These are phyloP conservation scores for Nephelium lappaceum DNA, from an alignment of 345 rosid species.

Conservation along the genomic window DNA sequence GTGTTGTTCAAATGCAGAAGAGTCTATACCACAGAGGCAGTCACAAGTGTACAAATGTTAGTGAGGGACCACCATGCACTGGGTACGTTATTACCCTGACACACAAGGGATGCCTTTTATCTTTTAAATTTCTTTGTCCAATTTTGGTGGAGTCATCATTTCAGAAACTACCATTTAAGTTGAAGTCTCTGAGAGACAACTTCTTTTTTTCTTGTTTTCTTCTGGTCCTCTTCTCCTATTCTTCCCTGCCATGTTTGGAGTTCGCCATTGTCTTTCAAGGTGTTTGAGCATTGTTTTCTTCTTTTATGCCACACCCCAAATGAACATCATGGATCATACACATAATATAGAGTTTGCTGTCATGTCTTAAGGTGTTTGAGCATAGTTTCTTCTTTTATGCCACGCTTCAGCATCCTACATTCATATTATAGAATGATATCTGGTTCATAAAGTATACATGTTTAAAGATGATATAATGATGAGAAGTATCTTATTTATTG, in stretches of 20 bases:
- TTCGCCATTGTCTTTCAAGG: background rate
- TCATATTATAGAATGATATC: background rate
- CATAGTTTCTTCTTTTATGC: background rate
- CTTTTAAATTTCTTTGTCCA: background rate
- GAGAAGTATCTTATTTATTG: background rate
- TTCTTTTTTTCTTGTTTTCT: background rate
- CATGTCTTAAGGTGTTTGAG: background rate
- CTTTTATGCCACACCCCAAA: background rate
- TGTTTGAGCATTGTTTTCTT: background rate
- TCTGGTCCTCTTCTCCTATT: background rate
- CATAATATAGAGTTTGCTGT: no score
- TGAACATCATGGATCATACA: no score
- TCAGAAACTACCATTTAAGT: background rate
- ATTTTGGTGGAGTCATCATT: background rate
- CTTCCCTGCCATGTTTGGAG: background rate
- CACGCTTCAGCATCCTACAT: background rate
- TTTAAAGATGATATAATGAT: background rate
- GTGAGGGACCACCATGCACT: slow-evolving; percentile 97
- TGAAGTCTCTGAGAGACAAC: background rate
- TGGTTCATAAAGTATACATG: background rate
- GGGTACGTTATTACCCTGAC: slow-evolving; percentile 53
- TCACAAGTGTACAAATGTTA: slow-evolving; percentile 72
- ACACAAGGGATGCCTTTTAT: background rate
- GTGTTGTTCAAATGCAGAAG: slow-evolving; percentile 56
- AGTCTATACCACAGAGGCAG: slow-evolving; percentile 81